Base-by-base conservation (phyloP, 2,329 filamentous ascomycete species). In the Orbilia javanica region DNA sequence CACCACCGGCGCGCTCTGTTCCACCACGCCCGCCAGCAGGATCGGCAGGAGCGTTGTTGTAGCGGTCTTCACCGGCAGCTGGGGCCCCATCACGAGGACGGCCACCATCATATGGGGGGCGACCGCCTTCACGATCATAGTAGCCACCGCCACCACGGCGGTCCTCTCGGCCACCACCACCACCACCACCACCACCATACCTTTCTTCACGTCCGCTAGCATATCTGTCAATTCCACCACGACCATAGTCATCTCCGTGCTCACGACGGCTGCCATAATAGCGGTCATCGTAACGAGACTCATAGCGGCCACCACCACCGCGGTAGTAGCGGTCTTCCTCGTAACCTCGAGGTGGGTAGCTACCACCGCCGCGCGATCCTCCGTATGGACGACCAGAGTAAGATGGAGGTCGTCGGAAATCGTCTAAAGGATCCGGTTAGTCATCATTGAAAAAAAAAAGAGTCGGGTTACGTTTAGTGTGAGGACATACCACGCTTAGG, bases 401-500 rank as follows among this genome's bases (percentile, higher is more conserved):
- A 44, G 80, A 80, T 42, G 85, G 81, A 83, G 84, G 80, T 82
- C 86, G 85, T 81, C 89, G 86, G 81, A 86, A 86, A 81, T 89
- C 87, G 83, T 88, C 86, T 63, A 22, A 44, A 18, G 15, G 10
- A 60, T 85, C 83, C 25, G 18, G 80, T 86, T 50, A 50, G 85
- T 84, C 84, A 25, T 82, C 82, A 80, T 66, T 48, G 67, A 36
- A 80, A 1, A 22, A 57, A 36, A 18, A 80, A 1, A 22, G 39
- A 36, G 11, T 42, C 4, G n/a, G 10, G 7, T 7, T n/a, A 10
- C 1, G 11, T 13, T 60, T 25, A 11, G 22, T 11, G 15, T n/a
- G 1, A 27, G 11, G 0, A 86, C 92, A 87, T 87, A 96, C 94
- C 94, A 88, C 96, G 90, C 90, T 99, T 99, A 80, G 96, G 96